phyloP scores from a whole-genome alignment of 2,329 filamentous ascomycete genomes.

The Epichloe hybrida region DNA sequence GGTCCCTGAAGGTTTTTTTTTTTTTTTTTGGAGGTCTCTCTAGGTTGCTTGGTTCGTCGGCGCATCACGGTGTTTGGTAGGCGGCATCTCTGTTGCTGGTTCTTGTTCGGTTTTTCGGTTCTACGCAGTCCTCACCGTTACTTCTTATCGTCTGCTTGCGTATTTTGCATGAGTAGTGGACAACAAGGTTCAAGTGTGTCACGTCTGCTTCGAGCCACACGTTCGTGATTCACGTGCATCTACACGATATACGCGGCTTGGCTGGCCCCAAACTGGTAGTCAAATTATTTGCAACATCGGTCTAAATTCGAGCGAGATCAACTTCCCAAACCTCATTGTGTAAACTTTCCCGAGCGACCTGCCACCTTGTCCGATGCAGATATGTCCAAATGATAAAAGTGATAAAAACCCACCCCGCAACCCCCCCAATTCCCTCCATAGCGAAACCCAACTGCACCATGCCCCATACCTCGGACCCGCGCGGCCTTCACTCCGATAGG shows the following conservation, averaged over 20 bases:
- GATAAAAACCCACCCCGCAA: background rate
- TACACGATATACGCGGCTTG: background rate
- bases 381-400: background rate
- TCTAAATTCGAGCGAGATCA: background rate
- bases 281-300: background rate
- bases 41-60: too few species aligned
- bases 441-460: background rate
- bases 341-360: background rate
- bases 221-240: background rate
- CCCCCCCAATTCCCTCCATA: background rate
- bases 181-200: background rate
- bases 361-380: background rate
- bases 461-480: background rate
- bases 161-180: too few species aligned
- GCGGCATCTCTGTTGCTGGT: too few species aligned
- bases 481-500: background rate
- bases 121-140: too few species aligned
- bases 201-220: background rate
- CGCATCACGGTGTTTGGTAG: too few species aligned
- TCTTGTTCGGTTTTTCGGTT: too few species aligned
- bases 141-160: too few species aligned
- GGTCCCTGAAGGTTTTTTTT: too few species aligned
- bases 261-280: background rate
- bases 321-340: background rate
- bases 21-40: too few species aligned